These are phyloP conservation scores for Stropharia rugosoannulata DNA, from an alignment of 768 basidiomycete genomes.

Conservation along the genomic window DNA sequence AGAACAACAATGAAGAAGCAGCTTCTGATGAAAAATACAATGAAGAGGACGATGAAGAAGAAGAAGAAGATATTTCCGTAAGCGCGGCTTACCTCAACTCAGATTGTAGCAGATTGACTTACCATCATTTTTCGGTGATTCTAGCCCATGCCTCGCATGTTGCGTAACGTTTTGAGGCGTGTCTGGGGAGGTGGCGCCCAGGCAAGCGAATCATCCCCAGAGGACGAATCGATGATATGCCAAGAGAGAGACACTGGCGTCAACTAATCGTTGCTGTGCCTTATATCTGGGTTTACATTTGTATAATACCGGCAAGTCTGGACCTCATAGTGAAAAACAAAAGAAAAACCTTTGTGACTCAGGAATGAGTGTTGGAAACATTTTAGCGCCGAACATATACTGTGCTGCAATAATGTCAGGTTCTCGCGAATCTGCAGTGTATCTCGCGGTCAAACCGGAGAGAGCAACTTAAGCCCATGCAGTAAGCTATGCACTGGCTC, in stretches of 20 bases:
- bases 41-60: conserved; percentile 41
- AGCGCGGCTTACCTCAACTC: conserved; percentile 22
- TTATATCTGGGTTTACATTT: not conserved
- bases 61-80: conserved; percentile 52
- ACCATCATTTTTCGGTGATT: not conserved
- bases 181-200: conserved; percentile 48
- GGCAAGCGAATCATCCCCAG: conserved; percentile 36
- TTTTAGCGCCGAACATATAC: too few species aligned
- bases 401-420: too few species aligned
- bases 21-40: conserved; percentile 30
- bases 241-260: conserved; percentile 27
- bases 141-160: conserved; percentile 59
- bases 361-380: too few species aligned
- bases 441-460: too few species aligned
- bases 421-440: too few species aligned
- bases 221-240: conserved; percentile 41
- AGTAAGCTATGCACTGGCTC: too few species aligned
- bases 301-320: too few species aligned
- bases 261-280: conserved; percentile 21
- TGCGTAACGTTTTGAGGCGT: conserved; percentile 57
- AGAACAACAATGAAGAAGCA: conserved; percentile 34
- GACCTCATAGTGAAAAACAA: too few species aligned
- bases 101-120: not conserved
- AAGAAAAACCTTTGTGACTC: too few species aligned
- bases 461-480: too few species aligned